phyloP scores from a whole-genome alignment of 345 rosid genomes.

The Pistacia integerrima region DNA sequence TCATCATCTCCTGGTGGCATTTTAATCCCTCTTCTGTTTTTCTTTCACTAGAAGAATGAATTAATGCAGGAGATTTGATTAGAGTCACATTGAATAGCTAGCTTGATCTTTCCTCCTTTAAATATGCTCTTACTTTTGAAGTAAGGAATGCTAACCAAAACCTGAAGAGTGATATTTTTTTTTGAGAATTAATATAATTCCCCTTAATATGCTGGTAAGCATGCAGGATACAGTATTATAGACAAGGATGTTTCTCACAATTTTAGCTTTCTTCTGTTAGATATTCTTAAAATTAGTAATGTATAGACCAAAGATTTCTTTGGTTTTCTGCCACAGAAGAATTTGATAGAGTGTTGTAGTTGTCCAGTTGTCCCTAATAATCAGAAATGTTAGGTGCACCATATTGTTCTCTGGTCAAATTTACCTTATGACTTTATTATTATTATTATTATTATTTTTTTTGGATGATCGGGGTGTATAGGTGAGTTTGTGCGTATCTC shows the following conservation, averaged over 20 bases:
- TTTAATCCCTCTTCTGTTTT: conserved; percentile 21
- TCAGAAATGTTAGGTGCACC: conserved; percentile 50
- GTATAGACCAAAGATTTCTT: conserved; percentile 27
- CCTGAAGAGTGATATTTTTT: conserved; percentile 18
- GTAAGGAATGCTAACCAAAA: conserved; percentile 38
- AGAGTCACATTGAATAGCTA: conserved; percentile 17
- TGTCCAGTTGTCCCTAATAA: conserved; percentile 20
- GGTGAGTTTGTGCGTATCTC: too few relatives aligned
- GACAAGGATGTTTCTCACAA: conserved; percentile 30
- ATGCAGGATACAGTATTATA: neutral
- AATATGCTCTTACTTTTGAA: conserved; percentile 37
- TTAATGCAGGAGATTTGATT: neutral
- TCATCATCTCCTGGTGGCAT: conserved; percentile 56
- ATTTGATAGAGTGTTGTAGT: conserved; percentile 14
- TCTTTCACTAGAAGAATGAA: conserved; percentile 17
- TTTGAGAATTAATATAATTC: conserved; percentile 23
- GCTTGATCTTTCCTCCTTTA: conserved; percentile 22
- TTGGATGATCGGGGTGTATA: too few relatives aligned
- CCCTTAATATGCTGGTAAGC: conserved; percentile 20
- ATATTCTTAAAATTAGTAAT: neutral
- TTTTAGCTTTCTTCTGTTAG: neutral
- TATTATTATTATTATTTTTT: too few relatives aligned
- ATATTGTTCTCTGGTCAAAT: conserved; percentile 38
- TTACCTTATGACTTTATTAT: neutral
- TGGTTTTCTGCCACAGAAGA: conserved; percentile 22